Base-by-base conservation (phyloP, 108 stramenopile species). In the Stephanodiscus minutulus region DNA sequence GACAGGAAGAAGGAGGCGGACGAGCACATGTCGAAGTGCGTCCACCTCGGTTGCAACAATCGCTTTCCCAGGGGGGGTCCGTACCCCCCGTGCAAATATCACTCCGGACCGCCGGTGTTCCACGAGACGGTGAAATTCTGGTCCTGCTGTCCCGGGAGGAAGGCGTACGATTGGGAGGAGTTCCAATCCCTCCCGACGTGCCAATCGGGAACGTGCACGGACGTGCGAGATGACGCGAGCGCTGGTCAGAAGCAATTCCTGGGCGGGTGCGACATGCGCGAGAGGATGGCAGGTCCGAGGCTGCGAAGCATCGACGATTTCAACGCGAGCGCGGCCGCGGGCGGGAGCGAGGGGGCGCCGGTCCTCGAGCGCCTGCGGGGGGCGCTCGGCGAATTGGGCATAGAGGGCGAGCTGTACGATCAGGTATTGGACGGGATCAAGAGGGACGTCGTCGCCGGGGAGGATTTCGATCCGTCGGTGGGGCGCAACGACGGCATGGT, bases 111-210 rank as follows among this genome's bases (percentile, higher is more conserved):
- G 12, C 97, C 98, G 13, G 96, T 99, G 48, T 99, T 99, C 81
- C 98, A 99, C 67, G 98, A 99, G 67, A 96, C 96, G 8, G 97
- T 96, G 15, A 99, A 99, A 72, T 97, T 90, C 82, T 99, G 97
- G 97, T 77, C 83, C 10, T 99, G 98, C 71, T 99, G 98, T 77
- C 92, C 92, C 25, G 72, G 88, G 28, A 93, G 91, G 59, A 96
- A 93, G 67, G 75, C 90, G 0, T 94, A 89, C 52, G 95, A 92
- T 74, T 96, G 91, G 91, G 91, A 93, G 13, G 82, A 75, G 12
- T 96, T 96, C 82, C 88, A 92, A 66, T 65, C 56, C n/a, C 86
- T 93, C 50, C 87, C 88, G n/a, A 82, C 89, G 21, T 93, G 95
- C 64, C 66, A 81, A 43, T 80, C 73, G 3, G 95, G 95, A n/a